A percentile compares a stretch with the other conserved stretches of the same genome.
Conservation (phyloP, 768 basidiomycete species). For the Naganishia vishniacii region DNA sequence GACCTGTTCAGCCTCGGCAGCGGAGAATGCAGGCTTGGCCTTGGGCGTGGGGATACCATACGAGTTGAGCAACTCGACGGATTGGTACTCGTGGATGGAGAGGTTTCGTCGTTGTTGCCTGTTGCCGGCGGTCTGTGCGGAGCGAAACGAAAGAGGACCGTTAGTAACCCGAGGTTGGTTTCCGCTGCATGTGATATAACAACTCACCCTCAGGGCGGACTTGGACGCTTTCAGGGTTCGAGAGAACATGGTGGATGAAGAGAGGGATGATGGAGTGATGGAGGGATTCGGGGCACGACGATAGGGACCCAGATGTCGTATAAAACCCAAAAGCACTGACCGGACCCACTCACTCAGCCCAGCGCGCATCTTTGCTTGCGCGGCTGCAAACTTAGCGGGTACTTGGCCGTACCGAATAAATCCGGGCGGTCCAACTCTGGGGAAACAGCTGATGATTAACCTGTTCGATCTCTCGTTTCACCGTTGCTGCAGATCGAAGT, state of each 20-base stretch:
- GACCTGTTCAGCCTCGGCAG: slow-evolving; percentile 81
- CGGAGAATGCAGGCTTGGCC: slow-evolving; percentile 75
- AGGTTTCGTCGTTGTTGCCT: slow-evolving; percentile 72
- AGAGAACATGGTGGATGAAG: slow-evolving; percentile 26
- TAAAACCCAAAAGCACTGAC: too few species aligned
- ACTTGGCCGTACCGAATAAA: slow-evolving; percentile 6
- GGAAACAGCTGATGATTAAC: neutral
- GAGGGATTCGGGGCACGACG: too few species aligned
- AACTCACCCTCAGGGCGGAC: slow-evolving; percentile 23
- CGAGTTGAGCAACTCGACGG: slow-evolving; percentile 90
- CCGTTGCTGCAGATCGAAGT: neutral
- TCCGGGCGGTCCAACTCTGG: neutral
- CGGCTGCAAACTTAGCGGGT: neutral
- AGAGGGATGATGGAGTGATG: neutral
- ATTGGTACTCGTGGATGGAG: slow-evolving; percentile 98
- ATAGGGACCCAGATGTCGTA: too few species aligned
- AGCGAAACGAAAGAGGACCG: neutral
- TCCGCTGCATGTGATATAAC: too few species aligned
- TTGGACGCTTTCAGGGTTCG: slow-evolving; percentile 17
- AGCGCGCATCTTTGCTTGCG: too few species aligned
- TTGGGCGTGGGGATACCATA: slow-evolving; percentile 94
- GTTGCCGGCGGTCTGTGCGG: slow-evolving; percentile 14
- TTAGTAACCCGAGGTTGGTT: neutral
- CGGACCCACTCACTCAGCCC: too few species aligned
- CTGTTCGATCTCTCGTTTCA: neutral